Base-by-base conservation (phyloP, 441 rosid species). In the Gossypium davidsonii region DNA sequence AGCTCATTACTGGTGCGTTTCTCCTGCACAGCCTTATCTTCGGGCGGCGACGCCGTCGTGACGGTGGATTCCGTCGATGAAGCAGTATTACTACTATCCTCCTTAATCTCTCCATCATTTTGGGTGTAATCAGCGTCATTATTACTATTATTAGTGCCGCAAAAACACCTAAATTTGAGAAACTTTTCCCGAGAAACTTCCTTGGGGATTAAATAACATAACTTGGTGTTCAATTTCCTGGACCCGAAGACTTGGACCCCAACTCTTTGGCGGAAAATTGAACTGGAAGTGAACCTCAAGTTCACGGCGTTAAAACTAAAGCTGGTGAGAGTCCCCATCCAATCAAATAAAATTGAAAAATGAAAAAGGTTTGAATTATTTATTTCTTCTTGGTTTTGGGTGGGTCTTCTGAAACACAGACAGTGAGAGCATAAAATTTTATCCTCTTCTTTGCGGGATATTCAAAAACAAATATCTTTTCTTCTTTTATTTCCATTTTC, bases 251-350 rank as follows among this genome's bases (percentile, higher is more conserved):
- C 70, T 12, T 76, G 75, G 15, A 74, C 18, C 15, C 66, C 79
- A 52, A 72, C 44, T 72, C 79, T 82, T 11, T 74, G 80, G 55
- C 83, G 71, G 74, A 64, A 75, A 51, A 42, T 56, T 61, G 74
- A 58, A 58, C 2, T 69, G 52, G 88, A 72, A 65, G 83, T 78
- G 76, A 80, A 70, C 57, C 77, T 76, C 79, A 83, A 78, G 77
- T 75, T 83, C 62, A 84, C 74, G 14, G 85, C 75, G 71, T 84
- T 77, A 56, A 87, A 86, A 69, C 82, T 86, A 59, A 77, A 84
- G 88, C 87, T 86, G 31, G 90, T 80, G 21, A 91, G 90, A 74
- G 96, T 87, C 67, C 91, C 96, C 98, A 93, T 93, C 63, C 76
- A 73, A 79, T 46, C 17, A 5, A 59, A 39, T 6, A 4, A 31